A percentile compares a stretch with the other conserved stretches of the same genome.
Conservation (phyloP, 2,329 filamentous ascomycete species). For the Colletotrichum tabaci region DNA sequence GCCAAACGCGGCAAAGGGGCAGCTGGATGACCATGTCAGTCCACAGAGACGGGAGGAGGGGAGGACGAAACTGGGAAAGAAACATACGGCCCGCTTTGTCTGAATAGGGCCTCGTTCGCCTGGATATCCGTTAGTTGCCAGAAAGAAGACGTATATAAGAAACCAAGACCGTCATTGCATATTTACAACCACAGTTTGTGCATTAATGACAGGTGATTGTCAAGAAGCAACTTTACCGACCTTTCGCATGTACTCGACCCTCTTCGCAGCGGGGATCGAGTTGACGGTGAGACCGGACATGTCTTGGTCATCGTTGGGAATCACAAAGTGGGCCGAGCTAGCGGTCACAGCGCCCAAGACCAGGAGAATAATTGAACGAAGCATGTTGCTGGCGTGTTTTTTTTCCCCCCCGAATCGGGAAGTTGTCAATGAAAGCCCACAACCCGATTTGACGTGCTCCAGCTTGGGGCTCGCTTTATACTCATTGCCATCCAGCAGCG, state of each 20-base stretch:
- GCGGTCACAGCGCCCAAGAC: background rate
- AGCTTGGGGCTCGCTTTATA: background rate
- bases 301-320: slow-evolving; percentile 37
- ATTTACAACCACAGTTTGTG: too few relatives aligned
- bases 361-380: background rate
- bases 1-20: slow-evolving; percentile 68
- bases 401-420: too few relatives aligned
- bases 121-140: background rate
- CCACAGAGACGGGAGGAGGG: background rate
- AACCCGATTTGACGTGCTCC: background rate
- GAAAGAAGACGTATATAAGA: too few relatives aligned
- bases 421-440: too few relatives aligned
- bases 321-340: slow-evolving; percentile 15
- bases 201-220: rapidly evolving
- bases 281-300: slow-evolving; percentile 36
- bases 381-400: background rate
- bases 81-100: slow-evolving; percentile 34
- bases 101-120: slow-evolving; percentile 29
- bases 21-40: slow-evolving; percentile 45
- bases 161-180: too few relatives aligned
- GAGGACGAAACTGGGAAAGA: background rate
- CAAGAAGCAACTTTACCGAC: background rate
- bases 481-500: background rate
- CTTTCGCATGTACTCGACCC: slow-evolving; percentile 35
- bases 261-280: slow-evolving; percentile 23